Evolutionary conservation across 169 alveolate genomes (phyloP), one percentile per base, ranked within the genome.

Genomic region (Cryptosporidium viatorum): DNA sequence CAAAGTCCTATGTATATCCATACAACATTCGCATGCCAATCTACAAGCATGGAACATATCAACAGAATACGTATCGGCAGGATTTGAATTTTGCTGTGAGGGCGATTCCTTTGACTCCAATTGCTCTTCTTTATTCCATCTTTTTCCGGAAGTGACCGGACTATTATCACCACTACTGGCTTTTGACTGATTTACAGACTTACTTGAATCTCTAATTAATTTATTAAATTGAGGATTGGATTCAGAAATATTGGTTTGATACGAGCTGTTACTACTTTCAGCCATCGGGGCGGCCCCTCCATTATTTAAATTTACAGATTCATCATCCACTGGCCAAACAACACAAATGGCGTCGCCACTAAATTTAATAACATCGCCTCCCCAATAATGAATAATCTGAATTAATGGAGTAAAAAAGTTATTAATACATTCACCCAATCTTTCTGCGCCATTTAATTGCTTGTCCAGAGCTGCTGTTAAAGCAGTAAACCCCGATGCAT

Each of bases 321-420:
- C 94, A 43, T 93, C 97, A 68, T 93, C 95, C 2, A 94, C 96
- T n/a, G 96, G 96, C 97, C 97, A 95, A 39, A 95, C 94, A 12
- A 94, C 97, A 37, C 93, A 80, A 43, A 95, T 94, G 0, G 97
- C 98, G 55, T 92, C 97, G 3, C 98, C 98, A 65, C 96, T 93
- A 75, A 96, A 96, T 93, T 94, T 95, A 85, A 96, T 92, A 29
- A 96, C 94, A 80, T 95, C 98, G 1, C 97, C 98, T 7, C 96
- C 97, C 96, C 96, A 94, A 43, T 85, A 86, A 45, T 94, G 92
- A 5, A 94, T 94, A 39, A 94, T 93, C 52, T 93, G 91, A 5
- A 94, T 94, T 48, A 94, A 68, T 43, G 96, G 96, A 60, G 94
- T 94, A 65, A 94, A 94, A 68, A 94, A 94, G 75, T 92, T 91